A percentile compares a stretch with the other conserved stretches of the same genome.
These are phyloP conservation scores for Raffaelea ambrosiae DNA, from an alignment of 2,329 filamentous ascomycete genomes.

Conservation along the genomic window DNA sequence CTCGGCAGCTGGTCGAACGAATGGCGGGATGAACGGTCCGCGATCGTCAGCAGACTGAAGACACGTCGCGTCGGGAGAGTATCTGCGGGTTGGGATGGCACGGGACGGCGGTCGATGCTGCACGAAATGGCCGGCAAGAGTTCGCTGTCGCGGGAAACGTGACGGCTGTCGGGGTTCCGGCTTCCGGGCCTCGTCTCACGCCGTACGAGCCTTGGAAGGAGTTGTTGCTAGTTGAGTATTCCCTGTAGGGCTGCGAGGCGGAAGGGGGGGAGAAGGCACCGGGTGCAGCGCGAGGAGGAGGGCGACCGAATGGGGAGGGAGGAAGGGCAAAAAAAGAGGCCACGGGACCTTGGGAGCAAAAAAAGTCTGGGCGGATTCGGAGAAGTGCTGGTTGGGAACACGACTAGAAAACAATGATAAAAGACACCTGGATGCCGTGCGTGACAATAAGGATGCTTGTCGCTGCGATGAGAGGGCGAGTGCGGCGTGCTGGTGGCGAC, in stretches of 20 bases:
- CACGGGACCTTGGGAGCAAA: not conserved
- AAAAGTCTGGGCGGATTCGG: not conserved
- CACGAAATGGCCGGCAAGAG: too few species aligned
- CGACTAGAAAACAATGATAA: not conserved
- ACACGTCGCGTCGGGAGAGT: too few species aligned
- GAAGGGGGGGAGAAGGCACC: not conserved
- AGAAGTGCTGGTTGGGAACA: not conserved
- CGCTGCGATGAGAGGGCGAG: not conserved
- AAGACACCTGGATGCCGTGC: not conserved
- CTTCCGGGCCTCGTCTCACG: too few species aligned
- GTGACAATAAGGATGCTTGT: not conserved
- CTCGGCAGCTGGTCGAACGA: too few species aligned
- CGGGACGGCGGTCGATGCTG: too few species aligned
- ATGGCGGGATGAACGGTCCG: too few species aligned
- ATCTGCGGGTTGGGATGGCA: too few species aligned
- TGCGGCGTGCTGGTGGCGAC: not conserved
- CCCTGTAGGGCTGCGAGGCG: not conserved
- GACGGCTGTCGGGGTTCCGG: too few species aligned
- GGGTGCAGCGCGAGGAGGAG: not conserved
- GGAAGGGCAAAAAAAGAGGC: constrained; percentile 1
- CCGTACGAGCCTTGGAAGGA: too few species aligned
- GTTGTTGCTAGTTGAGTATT: too few species aligned
- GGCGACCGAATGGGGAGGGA: not conserved
- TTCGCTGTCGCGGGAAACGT: too few species aligned
- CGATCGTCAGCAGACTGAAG: too few species aligned